Evolutionary conservation across 2,329 filamentous ascomycete genomes (phyloP), one percentile per base, ranked within the genome.

Genomic region (Paracamarosporium sp.): DNA sequence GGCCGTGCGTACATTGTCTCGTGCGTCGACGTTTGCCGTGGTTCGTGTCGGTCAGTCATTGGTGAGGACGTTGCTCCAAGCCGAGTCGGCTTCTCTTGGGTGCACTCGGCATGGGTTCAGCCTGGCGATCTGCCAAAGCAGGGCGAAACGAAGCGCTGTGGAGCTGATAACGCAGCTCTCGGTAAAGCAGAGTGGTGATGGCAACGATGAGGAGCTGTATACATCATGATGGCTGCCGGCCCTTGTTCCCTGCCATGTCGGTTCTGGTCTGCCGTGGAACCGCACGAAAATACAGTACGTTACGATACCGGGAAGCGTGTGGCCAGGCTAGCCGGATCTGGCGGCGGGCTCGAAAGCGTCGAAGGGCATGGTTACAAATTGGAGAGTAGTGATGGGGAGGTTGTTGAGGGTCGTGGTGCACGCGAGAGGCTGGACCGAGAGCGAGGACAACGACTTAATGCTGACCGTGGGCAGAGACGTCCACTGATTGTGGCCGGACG

Each of bases 101-200:
- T 15, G 22, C 31, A 17, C 59, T 64, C 57, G 57, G 27, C 59
- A 50, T 31, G 24, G 22, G 43, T 54, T 62, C 57, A 48, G 58
- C 53, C 60, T 60, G 57, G 11, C 41, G n/a, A 24, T 54, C 50
- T 47, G 47, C 38, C 46, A 57, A 11, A 43, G 31, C 25, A 33
- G 22, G 24, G 22, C 47, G 27, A 31, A 22, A 31, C 40, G n/a
- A 50, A 41, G 27, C 22, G 24, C 30, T 48, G 17, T 44, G 31
- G 50, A 51, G 33, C n/a, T 54, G 40, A 51, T 40, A 33, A 59
- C 36, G 50, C 33, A 25, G 38, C 5, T 31, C 31, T 36, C 36
- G 17, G 30, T 38, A 40, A 50, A 36, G 40, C 25, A 33, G 41
- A 52, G 33, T 48, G 22, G 46, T 54, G 50, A 54, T 62, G 59